Conservation (phyloP, 106 monocot species). For the Dendrobium huoshanense region DNA sequence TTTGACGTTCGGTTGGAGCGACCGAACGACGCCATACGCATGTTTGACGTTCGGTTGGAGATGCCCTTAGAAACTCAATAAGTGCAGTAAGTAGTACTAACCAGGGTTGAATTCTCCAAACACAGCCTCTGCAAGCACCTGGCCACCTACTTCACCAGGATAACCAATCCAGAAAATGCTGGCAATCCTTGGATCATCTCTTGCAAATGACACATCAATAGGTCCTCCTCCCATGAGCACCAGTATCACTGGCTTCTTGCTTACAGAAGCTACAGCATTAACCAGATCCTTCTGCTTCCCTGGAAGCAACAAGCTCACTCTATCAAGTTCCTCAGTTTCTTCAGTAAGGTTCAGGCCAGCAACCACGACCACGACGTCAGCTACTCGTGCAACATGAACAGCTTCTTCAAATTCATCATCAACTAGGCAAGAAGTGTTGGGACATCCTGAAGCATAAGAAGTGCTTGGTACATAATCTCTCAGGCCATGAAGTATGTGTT, state of each 20-base stretch:
- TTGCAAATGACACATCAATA: slow-evolving; percentile 74
- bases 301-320: slow-evolving; percentile 50
- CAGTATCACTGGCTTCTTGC: slow-evolving; percentile 63
- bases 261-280: slow-evolving; percentile 46
- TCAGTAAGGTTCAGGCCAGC: slow-evolving; percentile 59
- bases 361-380: slow-evolving; percentile 67
- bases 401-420: slow-evolving; percentile 33
- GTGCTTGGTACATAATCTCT: slow-evolving; percentile 23
- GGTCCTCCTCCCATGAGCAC: slow-evolving; percentile 79
- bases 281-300: slow-evolving; percentile 64
- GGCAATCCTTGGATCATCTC: slow-evolving; percentile 44
- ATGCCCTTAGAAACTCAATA: neutral
- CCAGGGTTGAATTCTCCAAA: slow-evolving; percentile 92
- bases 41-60: no score
- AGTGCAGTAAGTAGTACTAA: slow-evolving; percentile 8
- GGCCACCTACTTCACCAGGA: slow-evolving; percentile 83
- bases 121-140: slow-evolving; percentile 47
- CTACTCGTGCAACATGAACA: slow-evolving; percentile 39
- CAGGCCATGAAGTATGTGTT: slow-evolving; percentile 54
- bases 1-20: neutral
- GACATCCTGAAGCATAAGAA: slow-evolving; percentile 50
- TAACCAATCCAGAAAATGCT: slow-evolving; percentile 85
- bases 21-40: no score
- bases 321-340: slow-evolving; percentile 71
- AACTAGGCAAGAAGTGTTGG: slow-evolving; percentile 30